These are phyloP conservation scores for Glebionis coronaria DNA, from an alignment of 129 eudicot species.

Conservation along the genomic window DNA sequence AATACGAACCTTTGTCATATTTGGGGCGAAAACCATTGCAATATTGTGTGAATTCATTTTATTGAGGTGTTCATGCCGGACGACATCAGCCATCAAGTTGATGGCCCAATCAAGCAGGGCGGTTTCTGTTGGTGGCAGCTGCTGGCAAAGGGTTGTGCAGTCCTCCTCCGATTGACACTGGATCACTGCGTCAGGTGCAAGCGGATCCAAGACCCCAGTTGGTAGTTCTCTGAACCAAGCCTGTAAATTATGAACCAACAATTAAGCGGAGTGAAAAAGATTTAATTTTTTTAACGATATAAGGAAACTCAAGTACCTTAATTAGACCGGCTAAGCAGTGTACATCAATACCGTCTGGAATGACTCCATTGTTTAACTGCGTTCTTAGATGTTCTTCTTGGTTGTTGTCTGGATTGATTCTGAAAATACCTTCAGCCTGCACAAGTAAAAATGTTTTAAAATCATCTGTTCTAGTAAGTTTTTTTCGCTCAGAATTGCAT, in stretches of 20 bases:
- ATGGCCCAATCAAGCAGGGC: constrained; percentile 91
- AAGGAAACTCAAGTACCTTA: constrained; percentile 44
- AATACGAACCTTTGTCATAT: constrained; percentile 80
- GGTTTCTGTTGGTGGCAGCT: constrained; percentile 74
- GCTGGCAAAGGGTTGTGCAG: constrained; percentile 61
- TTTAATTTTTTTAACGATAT: background rate
- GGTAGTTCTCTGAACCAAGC: constrained; percentile 99
- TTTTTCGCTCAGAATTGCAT: background rate
- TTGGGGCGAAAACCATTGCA: constrained; percentile 95
- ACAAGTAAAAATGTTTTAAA: background rate
- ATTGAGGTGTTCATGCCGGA: constrained; percentile 65
- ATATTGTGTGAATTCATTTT: constrained; percentile 92
- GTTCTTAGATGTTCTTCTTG: constrained; percentile 85
- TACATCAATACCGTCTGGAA: constrained; percentile 79
- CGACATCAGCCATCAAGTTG: constrained; percentile 96
- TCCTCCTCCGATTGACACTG: constrained; percentile 86
- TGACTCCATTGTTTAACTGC: constrained; percentile 64
- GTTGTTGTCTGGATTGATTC: constrained; percentile 79
- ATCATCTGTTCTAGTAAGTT: background rate
- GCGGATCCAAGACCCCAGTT: constrained; percentile 70
- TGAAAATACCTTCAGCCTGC: constrained; percentile 96
- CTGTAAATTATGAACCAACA: constrained; percentile 28
- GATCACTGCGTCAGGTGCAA: constrained; percentile 79
- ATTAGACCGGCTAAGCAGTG: constrained; percentile 95
- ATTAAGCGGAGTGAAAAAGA: background rate